These are phyloP conservation scores for Galerina sulciceps DNA, from an alignment of 768 basidiomycete genomes.

Conservation along the genomic window DNA sequence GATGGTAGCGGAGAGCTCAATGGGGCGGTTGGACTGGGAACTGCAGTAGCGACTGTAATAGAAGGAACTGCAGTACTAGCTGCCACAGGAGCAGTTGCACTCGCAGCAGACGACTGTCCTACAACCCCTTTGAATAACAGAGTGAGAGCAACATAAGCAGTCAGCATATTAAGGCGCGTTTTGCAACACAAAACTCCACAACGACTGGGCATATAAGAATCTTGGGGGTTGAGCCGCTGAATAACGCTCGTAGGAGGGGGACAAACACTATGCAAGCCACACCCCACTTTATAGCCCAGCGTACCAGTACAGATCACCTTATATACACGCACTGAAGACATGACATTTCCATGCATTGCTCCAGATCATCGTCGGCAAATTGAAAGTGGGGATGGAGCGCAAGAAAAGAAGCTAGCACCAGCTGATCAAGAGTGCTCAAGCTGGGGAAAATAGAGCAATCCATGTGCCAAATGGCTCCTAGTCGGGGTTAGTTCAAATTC, in stretches of 20 bases:
- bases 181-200: not conserved
- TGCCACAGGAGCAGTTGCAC: constrained; percentile 15
- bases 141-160: constrained; percentile 19
- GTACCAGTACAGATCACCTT: not conserved
- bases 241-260: not conserved
- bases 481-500: not conserved
- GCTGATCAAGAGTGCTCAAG: constrained; percentile 8
- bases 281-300: constrained; percentile 20
- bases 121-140: constrained; percentile 12
- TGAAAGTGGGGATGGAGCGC: constrained; percentile 26
- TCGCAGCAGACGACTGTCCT: constrained; percentile 14
- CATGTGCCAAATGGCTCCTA: constrained; percentile 6
- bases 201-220: no score
- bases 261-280: not conserved
- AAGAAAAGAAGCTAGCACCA: constrained; percentile 18
- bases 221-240: not conserved
- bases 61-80: constrained; percentile 26
- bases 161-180: constrained; percentile 26
- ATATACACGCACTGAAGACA: constrained; percentile 7
- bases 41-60: constrained; percentile 58
- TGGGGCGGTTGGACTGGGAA: constrained; percentile 65
- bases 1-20: constrained; percentile 61
- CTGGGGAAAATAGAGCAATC: constrained; percentile 1
- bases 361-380: constrained; percentile 19
- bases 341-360: constrained; percentile 17